These are phyloP conservation scores for Notholithocarpus densiflorus DNA, from an alignment of 306 rosid species.

Conservation along the genomic window DNA sequence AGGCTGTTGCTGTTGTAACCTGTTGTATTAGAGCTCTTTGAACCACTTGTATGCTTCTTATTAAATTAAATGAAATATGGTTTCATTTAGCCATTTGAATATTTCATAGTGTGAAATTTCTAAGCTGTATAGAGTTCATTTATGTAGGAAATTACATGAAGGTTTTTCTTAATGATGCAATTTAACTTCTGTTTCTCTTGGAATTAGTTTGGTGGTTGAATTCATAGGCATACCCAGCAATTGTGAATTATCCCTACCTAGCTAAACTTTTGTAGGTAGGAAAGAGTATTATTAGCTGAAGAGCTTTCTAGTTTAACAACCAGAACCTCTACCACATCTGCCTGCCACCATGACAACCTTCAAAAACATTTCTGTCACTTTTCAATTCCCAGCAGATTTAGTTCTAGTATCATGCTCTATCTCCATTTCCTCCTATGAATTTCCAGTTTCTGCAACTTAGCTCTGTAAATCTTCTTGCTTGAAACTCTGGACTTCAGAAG, in stretches of 20 bases:
- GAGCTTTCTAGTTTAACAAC: neutral
- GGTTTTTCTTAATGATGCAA: neutral
- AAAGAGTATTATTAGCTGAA: neutral
- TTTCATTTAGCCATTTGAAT: neutral
- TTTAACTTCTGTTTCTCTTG: neutral
- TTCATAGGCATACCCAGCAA: neutral
- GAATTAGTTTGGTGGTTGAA: neutral
- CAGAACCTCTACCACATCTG: neutral
- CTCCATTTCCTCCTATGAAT: neutral
- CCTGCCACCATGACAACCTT: neutral
- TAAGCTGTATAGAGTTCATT: neutral
- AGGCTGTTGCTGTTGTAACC: constrained; percentile 19
- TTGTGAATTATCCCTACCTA: neutral
- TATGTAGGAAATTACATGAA: neutral
- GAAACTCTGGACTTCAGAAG: neutral
- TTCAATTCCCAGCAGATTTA: neutral
- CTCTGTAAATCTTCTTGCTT: neutral
- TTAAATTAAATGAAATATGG: constrained; percentile 10
- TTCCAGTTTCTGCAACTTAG: neutral
- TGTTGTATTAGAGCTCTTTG: constrained; percentile 2
- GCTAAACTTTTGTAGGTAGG: neutral
- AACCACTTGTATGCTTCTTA: constrained; percentile 15
- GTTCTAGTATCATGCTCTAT: neutral
- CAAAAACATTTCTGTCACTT: neutral
- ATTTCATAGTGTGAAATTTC: neutral